Conservation (phyloP, 192 early-diverging fungal species). For the Linnemannia elongata region DNA sequence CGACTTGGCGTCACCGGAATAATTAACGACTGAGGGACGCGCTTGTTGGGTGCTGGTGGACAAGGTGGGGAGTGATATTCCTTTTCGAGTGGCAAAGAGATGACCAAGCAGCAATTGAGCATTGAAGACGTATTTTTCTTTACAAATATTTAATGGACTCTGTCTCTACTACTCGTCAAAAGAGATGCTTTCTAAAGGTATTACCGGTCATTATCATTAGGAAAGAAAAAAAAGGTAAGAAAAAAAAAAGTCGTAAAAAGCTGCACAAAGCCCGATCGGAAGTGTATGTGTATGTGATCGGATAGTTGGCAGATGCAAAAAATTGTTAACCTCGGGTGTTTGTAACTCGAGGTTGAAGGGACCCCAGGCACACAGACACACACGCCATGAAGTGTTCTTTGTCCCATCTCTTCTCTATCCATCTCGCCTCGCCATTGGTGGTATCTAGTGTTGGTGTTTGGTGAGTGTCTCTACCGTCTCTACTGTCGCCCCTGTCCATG, state of each 20-base stretch:
- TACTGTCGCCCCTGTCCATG: neutral
- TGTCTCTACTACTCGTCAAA: neutral
- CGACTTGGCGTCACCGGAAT: neutral
- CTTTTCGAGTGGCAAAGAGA: neutral
- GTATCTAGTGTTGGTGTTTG: neutral
- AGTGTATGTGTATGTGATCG: neutral
- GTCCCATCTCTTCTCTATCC: neutral
- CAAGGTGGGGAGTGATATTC: neutral
- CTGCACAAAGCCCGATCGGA: neutral
- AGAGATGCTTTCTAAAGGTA: conserved; percentile 5
- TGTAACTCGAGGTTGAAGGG: neutral
- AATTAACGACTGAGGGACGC: neutral
- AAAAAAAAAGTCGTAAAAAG: conserved; percentile 5
- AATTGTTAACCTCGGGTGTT: neutral
- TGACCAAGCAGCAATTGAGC: conserved; percentile 3
- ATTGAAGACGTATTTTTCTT: neutral
- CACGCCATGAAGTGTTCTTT: neutral
- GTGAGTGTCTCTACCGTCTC: neutral
- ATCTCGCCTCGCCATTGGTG: neutral
- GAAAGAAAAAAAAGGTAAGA: neutral
- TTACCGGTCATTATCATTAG: conserved; percentile 34
- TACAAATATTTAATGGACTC: neutral
- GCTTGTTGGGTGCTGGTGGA: neutral
- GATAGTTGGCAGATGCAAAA: conserved; percentile 5
- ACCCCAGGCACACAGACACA: neutral